phyloP scores from a whole-genome alignment of 768 basidiomycete genomes.

The Plicaturopsis crispa region DNA sequence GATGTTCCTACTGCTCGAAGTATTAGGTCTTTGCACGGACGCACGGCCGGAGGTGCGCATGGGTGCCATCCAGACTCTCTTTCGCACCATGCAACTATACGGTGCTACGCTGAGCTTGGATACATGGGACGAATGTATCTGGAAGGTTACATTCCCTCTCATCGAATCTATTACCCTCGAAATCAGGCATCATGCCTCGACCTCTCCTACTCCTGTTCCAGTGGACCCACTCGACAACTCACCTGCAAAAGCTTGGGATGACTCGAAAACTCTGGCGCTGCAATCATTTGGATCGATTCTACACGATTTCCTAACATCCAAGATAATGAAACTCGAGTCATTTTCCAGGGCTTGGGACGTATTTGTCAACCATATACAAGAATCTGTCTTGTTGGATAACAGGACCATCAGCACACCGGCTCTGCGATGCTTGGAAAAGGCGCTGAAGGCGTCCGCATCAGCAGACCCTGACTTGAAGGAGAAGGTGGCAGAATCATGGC shows the following conservation, averaged over 20 bases:
- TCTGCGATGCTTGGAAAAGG: conserved; percentile 75
- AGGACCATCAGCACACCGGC: conserved; percentile 76
- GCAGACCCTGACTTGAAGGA: conserved; percentile 22
- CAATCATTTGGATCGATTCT: conserved; percentile 81
- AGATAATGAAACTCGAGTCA: conserved; percentile 64
- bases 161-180: conserved; percentile 60
- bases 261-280: conserved; percentile 80
- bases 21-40: conserved; percentile 79
- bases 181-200: conserved; percentile 30
- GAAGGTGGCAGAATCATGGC: conserved; percentile 40
- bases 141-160: conserved; percentile 85
- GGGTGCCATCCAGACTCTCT: conserved; percentile 92
- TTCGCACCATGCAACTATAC: conserved; percentile 90
- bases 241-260: conserved; percentile 62
- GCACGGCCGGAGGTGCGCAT: conserved; percentile 81
- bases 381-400: conserved; percentile 56
- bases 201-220: conserved; percentile 2
- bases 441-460: conserved; percentile 49
- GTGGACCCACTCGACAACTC: conserved; percentile 4
- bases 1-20: conserved; percentile 85
- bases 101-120: conserved; percentile 75
- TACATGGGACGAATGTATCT: conserved; percentile 89
- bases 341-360: conserved; percentile 69
- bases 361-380: conserved; percentile 67
- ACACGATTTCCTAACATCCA: conserved; percentile 66